These are phyloP conservation scores for Pichia norvegensis DNA, from an alignment of 1,139 yeast genomes.

Conservation along the genomic window DNA sequence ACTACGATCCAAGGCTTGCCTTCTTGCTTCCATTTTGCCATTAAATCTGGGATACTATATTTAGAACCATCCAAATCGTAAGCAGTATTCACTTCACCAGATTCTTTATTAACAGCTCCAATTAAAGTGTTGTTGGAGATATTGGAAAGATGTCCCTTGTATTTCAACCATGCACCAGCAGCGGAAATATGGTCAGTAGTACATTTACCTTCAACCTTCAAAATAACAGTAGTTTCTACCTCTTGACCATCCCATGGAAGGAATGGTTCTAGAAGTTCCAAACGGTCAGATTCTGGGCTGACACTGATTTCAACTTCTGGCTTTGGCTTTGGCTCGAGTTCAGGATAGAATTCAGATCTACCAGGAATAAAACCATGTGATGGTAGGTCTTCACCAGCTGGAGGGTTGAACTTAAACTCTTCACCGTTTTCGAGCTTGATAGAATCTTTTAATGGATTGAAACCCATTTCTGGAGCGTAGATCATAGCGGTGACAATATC, in stretches of 20 bases:
- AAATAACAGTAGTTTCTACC: conserved; percentile 60
- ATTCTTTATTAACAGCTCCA: conserved; percentile 95
- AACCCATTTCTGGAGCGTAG: conserved; percentile 82
- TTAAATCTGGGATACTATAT: conserved; percentile 85
- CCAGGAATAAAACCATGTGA: conserved; percentile 73
- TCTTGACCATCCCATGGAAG: conserved; percentile 81
- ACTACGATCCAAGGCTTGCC: conserved; percentile 85
- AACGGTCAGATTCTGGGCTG: conserved; percentile 69
- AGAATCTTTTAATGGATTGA: conserved; percentile 79
- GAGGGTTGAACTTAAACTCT: conserved; percentile 66
- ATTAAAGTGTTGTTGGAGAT: conserved; percentile 91
- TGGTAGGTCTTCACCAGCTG: conserved; percentile 87
- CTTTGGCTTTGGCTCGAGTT: conserved; percentile 62
- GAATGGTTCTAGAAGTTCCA: conserved; percentile 86
- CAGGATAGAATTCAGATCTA: conserved; percentile 79
- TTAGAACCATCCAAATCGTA: conserved; percentile 77
- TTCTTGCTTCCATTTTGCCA: conserved; percentile 91
- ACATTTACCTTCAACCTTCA: conserved; percentile 95
- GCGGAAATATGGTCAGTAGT: conserved; percentile 98
- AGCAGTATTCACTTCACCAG: conserved; percentile 90
- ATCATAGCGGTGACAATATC: conserved; percentile 96
- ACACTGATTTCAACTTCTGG: conserved; percentile 64
- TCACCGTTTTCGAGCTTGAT: conserved; percentile 60
- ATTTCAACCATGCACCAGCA: conserved; percentile 98
- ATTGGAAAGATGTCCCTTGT: conserved; percentile 94